Percentiles rank a stretch among this genome's conserved stretches.
Evolutionary conservation across 345 rosid genomes (phyloP).

Genomic region (Rhodamnia argentea): DNA sequence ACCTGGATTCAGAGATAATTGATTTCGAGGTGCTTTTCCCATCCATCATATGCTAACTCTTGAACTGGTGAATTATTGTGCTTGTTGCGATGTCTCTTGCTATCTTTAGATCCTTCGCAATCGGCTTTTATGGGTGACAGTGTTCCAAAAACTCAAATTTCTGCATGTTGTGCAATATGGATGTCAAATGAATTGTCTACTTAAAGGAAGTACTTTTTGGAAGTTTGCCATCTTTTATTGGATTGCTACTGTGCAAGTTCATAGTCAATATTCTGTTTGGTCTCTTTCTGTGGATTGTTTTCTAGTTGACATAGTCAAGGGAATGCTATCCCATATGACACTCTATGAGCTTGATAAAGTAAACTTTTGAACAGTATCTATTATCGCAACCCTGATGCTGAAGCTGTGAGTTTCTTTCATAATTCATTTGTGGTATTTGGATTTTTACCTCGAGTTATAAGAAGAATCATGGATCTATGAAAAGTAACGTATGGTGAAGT

Average conservation of each 20-base stretch:
- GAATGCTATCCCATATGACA: not conserved
- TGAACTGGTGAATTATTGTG: not conserved
- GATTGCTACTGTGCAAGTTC: not conserved
- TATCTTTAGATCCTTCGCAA: not conserved
- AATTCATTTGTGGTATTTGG: not conserved
- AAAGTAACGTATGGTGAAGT: not conserved
- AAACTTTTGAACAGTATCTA: not conserved
- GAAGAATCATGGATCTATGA: not conserved
- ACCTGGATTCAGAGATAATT: conserved; percentile 75
- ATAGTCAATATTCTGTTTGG: not conserved
- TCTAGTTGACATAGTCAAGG: not conserved
- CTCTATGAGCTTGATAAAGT: not conserved
- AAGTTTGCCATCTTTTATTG: not conserved
- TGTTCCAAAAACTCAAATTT: not conserved
- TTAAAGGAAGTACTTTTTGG: not conserved
- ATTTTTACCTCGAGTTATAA: not conserved
- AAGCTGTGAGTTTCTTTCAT: not conserved
- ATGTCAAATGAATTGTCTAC: too few species aligned
- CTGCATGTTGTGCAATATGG: not conserved
- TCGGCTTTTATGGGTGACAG: not conserved
- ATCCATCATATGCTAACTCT: not conserved
- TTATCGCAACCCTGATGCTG: not conserved
- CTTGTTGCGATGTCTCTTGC: not conserved
- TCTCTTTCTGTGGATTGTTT: not conserved
- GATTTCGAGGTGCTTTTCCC: conserved; percentile 57